Conservation (phyloP, 2,329 filamentous ascomycete genomes). For the Colletotrichum sp. region DNA sequence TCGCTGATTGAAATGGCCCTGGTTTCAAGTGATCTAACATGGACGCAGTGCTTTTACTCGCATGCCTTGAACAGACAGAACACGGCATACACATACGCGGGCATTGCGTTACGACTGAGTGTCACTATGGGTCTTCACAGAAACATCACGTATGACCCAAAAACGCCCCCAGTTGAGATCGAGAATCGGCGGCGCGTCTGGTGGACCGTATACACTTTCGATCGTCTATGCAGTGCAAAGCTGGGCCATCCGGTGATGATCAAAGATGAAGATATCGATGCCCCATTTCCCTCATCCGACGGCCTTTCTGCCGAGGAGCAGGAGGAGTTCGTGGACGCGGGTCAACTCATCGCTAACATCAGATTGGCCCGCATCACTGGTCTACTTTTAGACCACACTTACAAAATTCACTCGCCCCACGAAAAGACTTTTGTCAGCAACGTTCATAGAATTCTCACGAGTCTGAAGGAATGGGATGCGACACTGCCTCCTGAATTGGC, state of each 20-base stretch:
- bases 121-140: constrained; percentile 48
- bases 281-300: constrained; percentile 32
- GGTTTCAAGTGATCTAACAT: constrained; percentile 29
- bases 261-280: constrained; percentile 34
- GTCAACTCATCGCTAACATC: constrained; percentile 28
- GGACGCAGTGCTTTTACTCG: constrained; percentile 29
- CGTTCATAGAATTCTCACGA: background rate
- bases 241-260: constrained; percentile 32
- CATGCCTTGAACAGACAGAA: constrained; percentile 38
- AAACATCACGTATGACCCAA: constrained; percentile 22
- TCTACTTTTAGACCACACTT: background rate
- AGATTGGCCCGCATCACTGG: constrained; percentile 32
- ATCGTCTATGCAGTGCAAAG: constrained; percentile 34
- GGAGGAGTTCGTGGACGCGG: constrained; percentile 31
- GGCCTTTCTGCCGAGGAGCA: constrained; percentile 26
- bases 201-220: constrained; percentile 37
- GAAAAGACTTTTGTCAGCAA: background rate
- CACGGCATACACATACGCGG: constrained; percentile 36
- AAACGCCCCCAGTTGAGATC: constrained; percentile 28
- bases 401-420: background rate
- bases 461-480: background rate
- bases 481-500: background rate
- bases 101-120: constrained; percentile 41
- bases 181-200: constrained; percentile 49
- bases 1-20: constrained; percentile 9